Conservation (phyloP, 2,329 filamentous ascomycete species). For the Drechslerella coelobrocha region DNA sequence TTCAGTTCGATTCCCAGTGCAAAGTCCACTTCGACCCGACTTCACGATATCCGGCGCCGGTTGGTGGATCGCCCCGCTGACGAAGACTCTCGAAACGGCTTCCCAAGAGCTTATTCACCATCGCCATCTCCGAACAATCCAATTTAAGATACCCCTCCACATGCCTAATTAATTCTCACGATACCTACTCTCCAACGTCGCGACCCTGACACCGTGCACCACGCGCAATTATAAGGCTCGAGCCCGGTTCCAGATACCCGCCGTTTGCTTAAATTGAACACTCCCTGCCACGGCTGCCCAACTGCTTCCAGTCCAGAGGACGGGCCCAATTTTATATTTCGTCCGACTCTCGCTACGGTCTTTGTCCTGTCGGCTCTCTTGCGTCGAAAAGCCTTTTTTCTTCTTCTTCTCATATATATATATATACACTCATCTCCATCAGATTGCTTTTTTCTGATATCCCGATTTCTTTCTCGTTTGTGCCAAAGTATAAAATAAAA, state of each 20-base stretch:
- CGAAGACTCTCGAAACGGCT: not conserved
- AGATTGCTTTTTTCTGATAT: too few species aligned
- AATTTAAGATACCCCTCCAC: constrained; percentile 36
- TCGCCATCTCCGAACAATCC: not conserved
- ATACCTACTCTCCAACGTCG: constrained; percentile 9
- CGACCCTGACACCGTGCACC: constrained; percentile 1
- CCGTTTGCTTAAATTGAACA: too few species aligned
- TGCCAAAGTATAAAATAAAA: too few species aligned
- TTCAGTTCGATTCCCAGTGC: constrained; percentile 3
- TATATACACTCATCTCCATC: too few species aligned
- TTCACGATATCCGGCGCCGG: not conserved
- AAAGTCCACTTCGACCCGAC: not conserved
- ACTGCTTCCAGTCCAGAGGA: too few species aligned
- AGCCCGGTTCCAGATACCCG: constrained; percentile 34
- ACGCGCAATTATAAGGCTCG: constrained; percentile 7
- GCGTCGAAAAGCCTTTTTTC: not conserved
- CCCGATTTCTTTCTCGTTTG: too few species aligned
- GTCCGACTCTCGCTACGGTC: too few species aligned
- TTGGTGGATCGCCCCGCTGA: constrained; percentile 9
- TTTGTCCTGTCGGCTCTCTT: not conserved
- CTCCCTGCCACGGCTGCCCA: not conserved
- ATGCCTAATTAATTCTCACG: constrained; percentile 34
- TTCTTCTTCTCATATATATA: not conserved
- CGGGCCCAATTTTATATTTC: too few species aligned
- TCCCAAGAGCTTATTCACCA: not conserved